Evolutionary conservation across 106 monocot species (phyloP).

Genomic region (Narthecium ossifragum): DNA sequence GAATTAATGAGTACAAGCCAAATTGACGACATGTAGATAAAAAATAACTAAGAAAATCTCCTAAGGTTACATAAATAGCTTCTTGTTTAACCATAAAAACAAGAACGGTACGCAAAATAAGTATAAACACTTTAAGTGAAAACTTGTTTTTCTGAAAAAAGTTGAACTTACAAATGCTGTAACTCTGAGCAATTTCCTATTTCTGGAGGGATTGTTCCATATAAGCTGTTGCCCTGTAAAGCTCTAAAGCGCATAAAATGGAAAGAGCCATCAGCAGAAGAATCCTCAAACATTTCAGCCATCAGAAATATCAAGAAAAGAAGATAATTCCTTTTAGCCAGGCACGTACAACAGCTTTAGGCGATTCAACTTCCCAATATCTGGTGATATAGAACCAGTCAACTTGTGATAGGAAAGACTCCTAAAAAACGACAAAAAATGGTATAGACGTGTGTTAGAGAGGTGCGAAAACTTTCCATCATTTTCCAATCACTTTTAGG

Average conservation of each 20-base stretch:
- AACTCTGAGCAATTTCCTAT: conserved; percentile 82
- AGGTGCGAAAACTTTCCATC: too few species aligned
- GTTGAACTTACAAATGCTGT: conserved; percentile 66
- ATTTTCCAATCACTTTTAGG: too few species aligned
- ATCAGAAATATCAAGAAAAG: conserved; percentile 2
- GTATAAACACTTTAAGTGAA: not conserved
- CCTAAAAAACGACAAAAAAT: conserved; percentile 34
- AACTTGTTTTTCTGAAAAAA: not conserved
- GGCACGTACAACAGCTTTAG: conserved; percentile 62
- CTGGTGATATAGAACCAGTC: conserved; percentile 78
- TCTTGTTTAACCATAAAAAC: too few species aligned
- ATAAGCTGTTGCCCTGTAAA: conserved; percentile 84
- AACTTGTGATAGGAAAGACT: conserved; percentile 72
- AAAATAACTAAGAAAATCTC: too few species aligned
- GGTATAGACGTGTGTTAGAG: not conserved
- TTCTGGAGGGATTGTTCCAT: conserved; percentile 81
- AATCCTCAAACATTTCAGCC: not conserved
- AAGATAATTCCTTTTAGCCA: not conserved
- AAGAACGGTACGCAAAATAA: too few species aligned
- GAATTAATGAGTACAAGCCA: too few species aligned
- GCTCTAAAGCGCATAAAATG: conserved; percentile 36
- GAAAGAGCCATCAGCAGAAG: not conserved
- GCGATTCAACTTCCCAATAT: conserved; percentile 77
- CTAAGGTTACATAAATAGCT: too few species aligned
- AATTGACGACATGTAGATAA: too few species aligned